Evolutionary conservation across 176 grass and related monocot genomes (phyloP), one percentile per base, ranked within the genome.

Genomic region (Hsuehochloa calcarea): DNA sequence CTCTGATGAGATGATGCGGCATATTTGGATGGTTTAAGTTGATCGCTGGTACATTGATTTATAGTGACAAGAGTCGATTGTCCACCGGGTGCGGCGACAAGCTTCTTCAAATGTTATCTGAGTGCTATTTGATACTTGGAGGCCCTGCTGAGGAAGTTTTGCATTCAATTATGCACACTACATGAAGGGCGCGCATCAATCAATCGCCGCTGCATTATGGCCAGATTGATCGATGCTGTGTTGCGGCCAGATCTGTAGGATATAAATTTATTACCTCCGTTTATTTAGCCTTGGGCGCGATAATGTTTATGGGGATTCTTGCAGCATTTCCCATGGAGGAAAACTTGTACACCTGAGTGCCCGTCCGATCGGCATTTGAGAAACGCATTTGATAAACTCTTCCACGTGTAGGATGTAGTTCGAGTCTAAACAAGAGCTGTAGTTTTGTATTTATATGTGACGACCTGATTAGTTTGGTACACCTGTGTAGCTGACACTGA

Each of bases 201-300:
- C 80, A 55, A 63, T 69, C 29, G 63, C 67, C 19, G 59, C 39
- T 87, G 84, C 88, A 79, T 85, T 83, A 66, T 83, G 68, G 85
- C 51, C 49, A 84, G 80, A 84, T 72, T 75, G 78, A 86, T 70
- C 41, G 85, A 69, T 80, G 67, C 74, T 76, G 83, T 85, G 72
- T 76, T 74, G 79, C 25, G 51, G 64, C 83, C 66, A 90, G 55
- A 79, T 91, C 69, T 91, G 58, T 84, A 69, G 90, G 71, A 88
- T 86, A 90, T 88, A 73, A 80, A 73, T 82, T 93, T 91, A 71
- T 70, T 81, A 70, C 87, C 83, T 89, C 82, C 78, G 74, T 91
- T 93, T 87, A 64, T 74, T 78, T 82, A 88, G 47, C 46, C 63
- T 54, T 93, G 78, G 89, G 79, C 58, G 20, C 8, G 25, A 79